Evolutionary conservation across 352 stramenopile species (phyloP).

Genomic region (Phytopythium boreale): DNA sequence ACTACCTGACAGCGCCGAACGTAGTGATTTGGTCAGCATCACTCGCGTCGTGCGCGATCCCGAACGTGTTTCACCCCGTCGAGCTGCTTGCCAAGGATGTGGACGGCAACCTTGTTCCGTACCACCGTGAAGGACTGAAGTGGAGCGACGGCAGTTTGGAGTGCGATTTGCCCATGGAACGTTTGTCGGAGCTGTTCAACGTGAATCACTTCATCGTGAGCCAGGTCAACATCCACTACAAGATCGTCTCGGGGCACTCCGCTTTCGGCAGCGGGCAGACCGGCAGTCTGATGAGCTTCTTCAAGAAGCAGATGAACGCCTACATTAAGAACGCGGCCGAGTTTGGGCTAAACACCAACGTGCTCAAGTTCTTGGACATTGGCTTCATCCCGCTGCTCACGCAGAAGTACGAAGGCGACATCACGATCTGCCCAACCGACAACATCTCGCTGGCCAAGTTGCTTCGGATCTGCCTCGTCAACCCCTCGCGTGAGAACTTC

Average conservation of each 20-base stretch:
- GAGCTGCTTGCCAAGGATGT: constrained; percentile 95
- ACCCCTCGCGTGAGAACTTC: constrained; percentile 68
- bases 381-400: constrained; percentile 79
- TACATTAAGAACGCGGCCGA: constrained; percentile 89
- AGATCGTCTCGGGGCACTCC: constrained; percentile 76
- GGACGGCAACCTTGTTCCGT: constrained; percentile 76
- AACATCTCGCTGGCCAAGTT: constrained; percentile 85
- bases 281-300: constrained; percentile 88
- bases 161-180: constrained; percentile 96
- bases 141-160: constrained; percentile 95
- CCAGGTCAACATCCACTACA: constrained; percentile 92
- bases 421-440: constrained; percentile 95
- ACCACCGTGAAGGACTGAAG: constrained; percentile 78
- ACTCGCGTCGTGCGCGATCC: constrained; percentile 94
- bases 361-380: constrained; percentile 83
- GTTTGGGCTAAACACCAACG: constrained; percentile 81
- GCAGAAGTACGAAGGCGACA: constrained; percentile 97
- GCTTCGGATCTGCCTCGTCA: constrained; percentile 75
- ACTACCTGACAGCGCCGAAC: constrained; percentile 98
- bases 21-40: constrained; percentile 98
- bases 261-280: constrained; percentile 74
- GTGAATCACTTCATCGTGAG: constrained; percentile 99
- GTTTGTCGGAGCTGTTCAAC: constrained; percentile 97
- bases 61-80: constrained; percentile 93
- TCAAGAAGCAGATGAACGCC: constrained; percentile 94